Base-by-base conservation (phyloP, 805 yeast genomes). In the Saccharomyces paradoxus region DNA sequence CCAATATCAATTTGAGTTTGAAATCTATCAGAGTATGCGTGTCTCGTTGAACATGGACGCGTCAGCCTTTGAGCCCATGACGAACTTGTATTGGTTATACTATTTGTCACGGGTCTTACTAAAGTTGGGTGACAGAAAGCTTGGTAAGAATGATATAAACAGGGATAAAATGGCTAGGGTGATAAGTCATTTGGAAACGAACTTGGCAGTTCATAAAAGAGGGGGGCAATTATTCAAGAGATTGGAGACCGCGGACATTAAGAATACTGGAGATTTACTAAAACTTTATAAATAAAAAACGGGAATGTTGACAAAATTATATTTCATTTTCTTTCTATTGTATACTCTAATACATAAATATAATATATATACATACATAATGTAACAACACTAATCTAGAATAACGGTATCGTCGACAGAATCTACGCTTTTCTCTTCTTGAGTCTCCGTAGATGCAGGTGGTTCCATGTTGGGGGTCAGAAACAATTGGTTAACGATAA, bases 51-150 rank as follows among this genome's bases (percentile, higher is more conserved):
- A 37, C 24, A 37, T 37, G 44, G 44, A 37, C 17, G 62, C 67
- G 67, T 59, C 55, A 3, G 60, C 59, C 6, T 67, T 56, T 31
- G 70, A 68, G n/a, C 69, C 77, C 49, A 69, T 68, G 37, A 82
- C 84, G 28, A 86, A 84, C 61, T 65, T 84, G n/a, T 63, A 79
- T 31, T 85, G 91, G 91, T 68, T 85, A 49, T 83, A 82, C 59
- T 84, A 83, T 61, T 56, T 86, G 17, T 73, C 77, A 41, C 79
- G 79, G 51, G 76, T 78, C 55, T 60, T 84, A 53, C 51, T 82
- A 10, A 66, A 76, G 53, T 66, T 65, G 3, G 58, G 61, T 31
- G 58, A 50, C 13, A 56, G 55, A 13, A 58, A 57, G 28, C 50
- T 56, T 21, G 49, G 46, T 46, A 41, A 50, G 10, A 55, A 55